Percentiles rank a stretch among this genome's conserved stretches.
Conservation (phyloP, 306 rosid species). For the Vigna unguiculata region DNA sequence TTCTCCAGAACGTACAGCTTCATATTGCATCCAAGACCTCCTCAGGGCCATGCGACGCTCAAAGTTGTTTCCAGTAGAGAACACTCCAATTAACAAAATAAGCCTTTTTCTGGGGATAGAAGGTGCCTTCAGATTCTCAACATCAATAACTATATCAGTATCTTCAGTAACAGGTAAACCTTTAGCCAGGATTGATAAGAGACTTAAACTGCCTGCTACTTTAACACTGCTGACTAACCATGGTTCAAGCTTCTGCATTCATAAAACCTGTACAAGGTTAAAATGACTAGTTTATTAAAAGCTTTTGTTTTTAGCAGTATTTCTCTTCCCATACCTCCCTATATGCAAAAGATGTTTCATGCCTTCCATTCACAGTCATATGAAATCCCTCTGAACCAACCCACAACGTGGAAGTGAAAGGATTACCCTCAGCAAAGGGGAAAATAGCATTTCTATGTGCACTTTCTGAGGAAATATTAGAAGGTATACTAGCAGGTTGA, state of each 20-base stretch:
- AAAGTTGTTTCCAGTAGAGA: constrained; percentile 92
- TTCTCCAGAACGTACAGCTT: constrained; percentile 78
- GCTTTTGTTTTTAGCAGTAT: constrained; percentile 25
- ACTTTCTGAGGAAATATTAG: constrained; percentile 69
- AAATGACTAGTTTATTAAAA: constrained; percentile 37
- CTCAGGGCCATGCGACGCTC: constrained; percentile 93
- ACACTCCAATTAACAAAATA: constrained; percentile 79
- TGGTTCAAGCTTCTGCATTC: constrained; percentile 90
- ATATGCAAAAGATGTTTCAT: constrained; percentile 91
- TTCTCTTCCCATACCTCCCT: constrained; percentile 77
- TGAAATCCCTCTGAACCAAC: constrained; percentile 94
- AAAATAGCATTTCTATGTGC: constrained; percentile 72
- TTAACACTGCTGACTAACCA: constrained; percentile 77
- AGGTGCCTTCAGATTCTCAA: constrained; percentile 82
- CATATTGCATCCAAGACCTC: constrained; percentile 96
- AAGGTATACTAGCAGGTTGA: constrained; percentile 55
- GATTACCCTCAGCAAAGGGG: constrained; percentile 84
- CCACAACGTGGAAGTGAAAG: constrained; percentile 90
- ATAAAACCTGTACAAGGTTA: constrained; percentile 41
- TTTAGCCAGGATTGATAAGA: constrained; percentile 86
- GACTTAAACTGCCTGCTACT: constrained; percentile 67
- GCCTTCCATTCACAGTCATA: constrained; percentile 92
- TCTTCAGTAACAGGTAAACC: constrained; percentile 93
- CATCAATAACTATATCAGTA: constrained; percentile 64
- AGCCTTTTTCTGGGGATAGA: constrained; percentile 64